Percentiles rank a stretch among this genome's conserved stretches.
Evolutionary conservation across 495 filamentous ascomycete genomes (phyloP).

Genomic region (Aspergillus ellipticus): DNA sequence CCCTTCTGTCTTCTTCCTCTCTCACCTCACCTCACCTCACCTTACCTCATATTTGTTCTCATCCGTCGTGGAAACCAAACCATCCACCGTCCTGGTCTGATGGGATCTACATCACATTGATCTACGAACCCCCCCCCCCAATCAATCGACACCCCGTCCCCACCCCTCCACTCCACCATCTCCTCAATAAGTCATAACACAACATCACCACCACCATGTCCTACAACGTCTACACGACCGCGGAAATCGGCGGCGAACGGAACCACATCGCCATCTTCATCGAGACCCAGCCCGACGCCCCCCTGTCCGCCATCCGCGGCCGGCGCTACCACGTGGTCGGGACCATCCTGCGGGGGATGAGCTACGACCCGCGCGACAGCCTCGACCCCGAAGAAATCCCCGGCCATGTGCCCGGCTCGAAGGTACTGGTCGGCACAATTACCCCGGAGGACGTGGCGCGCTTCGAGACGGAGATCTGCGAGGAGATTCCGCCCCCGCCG

Average conservation of each 20-base stretch:
- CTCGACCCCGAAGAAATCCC: background rate
- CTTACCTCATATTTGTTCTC: no score
- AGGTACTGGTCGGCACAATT: background rate
- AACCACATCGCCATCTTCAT: conserved; percentile 6
- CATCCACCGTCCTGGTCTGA: no score
- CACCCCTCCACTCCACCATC: background rate
- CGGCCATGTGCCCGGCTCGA: background rate
- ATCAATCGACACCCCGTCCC: background rate
- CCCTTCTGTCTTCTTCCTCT: no score
- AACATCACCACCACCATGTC: background rate
- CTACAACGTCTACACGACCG: conserved; percentile 1
- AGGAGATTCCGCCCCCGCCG: background rate
- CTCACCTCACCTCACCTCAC: no score
- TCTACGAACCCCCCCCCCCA: background rate
- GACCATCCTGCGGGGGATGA: background rate
- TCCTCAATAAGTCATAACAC: no score
- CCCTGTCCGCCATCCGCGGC: background rate
- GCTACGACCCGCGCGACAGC: background rate
- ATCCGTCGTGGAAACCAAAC: no score
- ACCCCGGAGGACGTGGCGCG: background rate
- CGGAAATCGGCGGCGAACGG: conserved; percentile 1
- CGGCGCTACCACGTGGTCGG: background rate
- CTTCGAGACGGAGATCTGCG: background rate
- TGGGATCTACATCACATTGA: no score
- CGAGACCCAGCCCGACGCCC: background rate